Base-by-base conservation (phyloP, 768 basidiomycete genomes). In the Termitomyces sp. region DNA sequence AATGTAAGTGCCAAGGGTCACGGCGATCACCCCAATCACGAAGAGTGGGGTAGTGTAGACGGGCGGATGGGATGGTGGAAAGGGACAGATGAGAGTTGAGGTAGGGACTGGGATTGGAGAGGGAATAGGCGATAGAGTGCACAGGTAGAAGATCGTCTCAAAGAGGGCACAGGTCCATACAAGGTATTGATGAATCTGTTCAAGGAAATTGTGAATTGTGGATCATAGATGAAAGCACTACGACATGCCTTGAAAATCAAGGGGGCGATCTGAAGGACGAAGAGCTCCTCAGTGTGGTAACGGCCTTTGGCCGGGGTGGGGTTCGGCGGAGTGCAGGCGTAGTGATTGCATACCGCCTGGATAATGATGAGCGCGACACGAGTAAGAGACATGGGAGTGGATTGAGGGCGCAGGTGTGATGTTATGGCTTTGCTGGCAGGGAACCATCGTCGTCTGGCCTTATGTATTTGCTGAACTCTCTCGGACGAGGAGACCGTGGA, bases 321-420 rank as follows among this genome's bases (percentile, higher is more conserved):
- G 62, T 81, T 79, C 1, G 81, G 81, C 0, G 81, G 79, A 3
- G 76, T 76, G 63, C 72, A 78, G 4, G 81, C 81, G 6, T 71
- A 60, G 54, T 80, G 75, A 60, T 80, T 79, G 69, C 68, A 71
- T 45, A 71, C 33, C 22, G 78, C 78, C 58, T 82, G 80, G 37
- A 74, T 55, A 33, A 70, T 62, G 63, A 79, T 67, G 57, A 82
- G 74, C 14, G 68, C 57, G 26, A 77, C 68, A 32, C 81, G 74
- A 50, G 71, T 44, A 53, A 77, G 62, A 46, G 76, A 72, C 80
- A 82, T 80, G 40, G 26, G 26, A 27, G 42, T 50, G 27, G 22
- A 27, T 20, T 34, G 52, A 33, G 39, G 43, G n/a, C 26, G 50
- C 1, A 22, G 22, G 24, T 52, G 27, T 24, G n/a, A 24, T n/a